Percentiles rank a stretch among this genome's conserved stretches.
These are phyloP conservation scores for Aeschynomene evenia DNA, from an alignment of 306 rosid genomes.

Conservation along the genomic window DNA sequence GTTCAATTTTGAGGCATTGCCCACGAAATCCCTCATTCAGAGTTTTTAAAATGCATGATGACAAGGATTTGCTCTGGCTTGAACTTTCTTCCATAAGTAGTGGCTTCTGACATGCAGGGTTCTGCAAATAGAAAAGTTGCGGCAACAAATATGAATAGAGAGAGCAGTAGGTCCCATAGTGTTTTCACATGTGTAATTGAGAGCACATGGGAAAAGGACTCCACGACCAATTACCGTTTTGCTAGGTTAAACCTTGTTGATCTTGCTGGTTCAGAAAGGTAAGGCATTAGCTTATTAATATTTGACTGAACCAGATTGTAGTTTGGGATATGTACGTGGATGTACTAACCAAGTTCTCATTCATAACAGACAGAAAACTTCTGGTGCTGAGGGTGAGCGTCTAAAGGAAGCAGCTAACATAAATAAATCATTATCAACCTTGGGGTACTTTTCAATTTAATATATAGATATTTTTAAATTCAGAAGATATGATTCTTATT, in stretches of 20 bases:
- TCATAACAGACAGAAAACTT: conserved; percentile 85
- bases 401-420: conserved; percentile 96
- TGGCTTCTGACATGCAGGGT: conserved; percentile 59
- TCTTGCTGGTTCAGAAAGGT: conserved; percentile 99
- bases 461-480: not conserved
- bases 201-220: conserved; percentile 93
- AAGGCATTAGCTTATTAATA: conserved; percentile 25
- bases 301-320: conserved; percentile 3
- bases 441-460: conserved; percentile 57
- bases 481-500: conserved; percentile 15
- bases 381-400: conserved; percentile 99
- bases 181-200: conserved; percentile 97
- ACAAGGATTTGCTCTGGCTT: conserved; percentile 10
- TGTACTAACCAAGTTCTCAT: conserved; percentile 23
- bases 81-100: conserved; percentile 32
- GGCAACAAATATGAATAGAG: conserved; percentile 96
- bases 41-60: conserved; percentile 12
- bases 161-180: conserved; percentile 96
- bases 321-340: conserved; percentile 3
- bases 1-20: conserved; percentile 25
- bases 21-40: not conserved
- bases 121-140: conserved; percentile 97
- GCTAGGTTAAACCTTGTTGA: conserved; percentile 94
- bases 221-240: conserved; percentile 84
- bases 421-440: conserved; percentile 88